Base-by-base conservation (phyloP, 768 basidiomycete genomes). In the Macrolepiota albuminosa region DNA sequence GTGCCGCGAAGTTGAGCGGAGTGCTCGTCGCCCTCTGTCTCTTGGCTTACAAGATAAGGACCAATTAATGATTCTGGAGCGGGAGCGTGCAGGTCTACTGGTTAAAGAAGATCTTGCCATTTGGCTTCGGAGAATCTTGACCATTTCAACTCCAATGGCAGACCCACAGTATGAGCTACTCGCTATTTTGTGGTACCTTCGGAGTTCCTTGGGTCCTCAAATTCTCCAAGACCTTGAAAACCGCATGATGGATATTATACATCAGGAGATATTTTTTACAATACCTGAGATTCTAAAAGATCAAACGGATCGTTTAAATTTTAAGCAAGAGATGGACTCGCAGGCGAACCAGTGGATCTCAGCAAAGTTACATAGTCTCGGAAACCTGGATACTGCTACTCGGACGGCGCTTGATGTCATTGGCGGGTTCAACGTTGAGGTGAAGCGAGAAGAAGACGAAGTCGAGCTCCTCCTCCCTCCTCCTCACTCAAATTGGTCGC, bases 1-100 rank as follows among this genome's bases (percentile, higher is more conserved):
- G 58, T 95, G 93, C 68, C 84, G 90, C 56, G 93, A 94, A 63
- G 79, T 95, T n/a, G 95, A 97, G 73, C 87, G 91, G 46, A 85
- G 85, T 61, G 89, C 88, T 37, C 83, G 91, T 47, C 88, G 89
- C 84, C 93, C 93, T 2, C 80, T 93, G 31, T 80, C 80, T 16
- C 78, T 93, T 39, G 87, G 84, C 43, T 68, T 78, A 26, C 72
- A 77, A 46, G 74, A 71, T 37, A 67, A 73, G 52, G 69, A 76
- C 50, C 81, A 82, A 36, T 72, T 89, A 33, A 70, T 92, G 54
- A 71, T 93, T 26, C 74, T 91, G 14, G 90, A 93, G 72, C 80
- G 93, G 59, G 93, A 95, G 70, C 84, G 92, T 29, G 77, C 89
- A 10, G 86, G 87, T 3, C 72, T 77, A 6, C 70, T 91, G 31